Conservation (phyloP, 2,329 filamentous ascomycete genomes). For the Ophiocordyceps robertsii region DNA sequence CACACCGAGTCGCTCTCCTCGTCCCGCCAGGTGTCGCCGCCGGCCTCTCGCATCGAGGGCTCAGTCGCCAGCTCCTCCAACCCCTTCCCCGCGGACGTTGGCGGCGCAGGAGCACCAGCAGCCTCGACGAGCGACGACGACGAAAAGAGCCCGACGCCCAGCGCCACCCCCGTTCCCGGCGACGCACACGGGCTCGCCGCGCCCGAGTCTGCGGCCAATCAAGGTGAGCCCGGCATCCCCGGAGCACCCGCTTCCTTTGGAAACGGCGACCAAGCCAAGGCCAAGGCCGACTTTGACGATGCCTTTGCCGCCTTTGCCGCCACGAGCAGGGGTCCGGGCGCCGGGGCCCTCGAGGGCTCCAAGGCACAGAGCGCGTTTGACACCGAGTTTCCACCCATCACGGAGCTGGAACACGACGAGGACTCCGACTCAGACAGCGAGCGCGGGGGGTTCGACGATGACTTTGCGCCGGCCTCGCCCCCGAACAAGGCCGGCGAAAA, state of each 20-base stretch:
- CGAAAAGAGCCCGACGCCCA: slow-evolving; percentile 12
- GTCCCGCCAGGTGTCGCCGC: slow-evolving; percentile 65
- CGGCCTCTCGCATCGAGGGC: slow-evolving; percentile 43
- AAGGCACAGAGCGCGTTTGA: slow-evolving; percentile 42
- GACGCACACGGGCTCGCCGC: slow-evolving; percentile 10
- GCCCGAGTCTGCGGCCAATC: slow-evolving; percentile 4
- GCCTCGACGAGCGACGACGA: slow-evolving; percentile 4
- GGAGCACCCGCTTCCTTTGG: slow-evolving; percentile 34
- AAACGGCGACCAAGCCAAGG: slow-evolving; percentile 40
- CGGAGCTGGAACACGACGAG: slow-evolving; percentile 68
- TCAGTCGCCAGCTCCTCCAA: slow-evolving; percentile 17
- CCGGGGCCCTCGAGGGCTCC: slow-evolving; percentile 23
- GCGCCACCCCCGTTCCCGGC: slow-evolving; percentile 12
- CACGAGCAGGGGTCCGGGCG: slow-evolving; percentile 35
- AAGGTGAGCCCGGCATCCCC: slow-evolving; percentile 4
- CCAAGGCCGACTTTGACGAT: slow-evolving; percentile 73
- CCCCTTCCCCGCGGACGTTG: slow-evolving; percentile 8
- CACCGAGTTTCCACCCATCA: slow-evolving; percentile 84
- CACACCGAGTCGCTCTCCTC: slow-evolving; percentile 58
- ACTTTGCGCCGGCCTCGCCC: slow-evolving; percentile 61
- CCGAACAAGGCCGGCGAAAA: slow-evolving; percentile 17
- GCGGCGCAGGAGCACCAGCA: slow-evolving; percentile 6
- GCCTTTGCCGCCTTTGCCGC: slow-evolving; percentile 66
- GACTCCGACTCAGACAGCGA: slow-evolving; percentile 74
- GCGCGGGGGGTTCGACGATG: slow-evolving; percentile 79